Conservation (phyloP, 2,329 filamentous ascomycete genomes). For the Fusarium nodosum region DNA sequence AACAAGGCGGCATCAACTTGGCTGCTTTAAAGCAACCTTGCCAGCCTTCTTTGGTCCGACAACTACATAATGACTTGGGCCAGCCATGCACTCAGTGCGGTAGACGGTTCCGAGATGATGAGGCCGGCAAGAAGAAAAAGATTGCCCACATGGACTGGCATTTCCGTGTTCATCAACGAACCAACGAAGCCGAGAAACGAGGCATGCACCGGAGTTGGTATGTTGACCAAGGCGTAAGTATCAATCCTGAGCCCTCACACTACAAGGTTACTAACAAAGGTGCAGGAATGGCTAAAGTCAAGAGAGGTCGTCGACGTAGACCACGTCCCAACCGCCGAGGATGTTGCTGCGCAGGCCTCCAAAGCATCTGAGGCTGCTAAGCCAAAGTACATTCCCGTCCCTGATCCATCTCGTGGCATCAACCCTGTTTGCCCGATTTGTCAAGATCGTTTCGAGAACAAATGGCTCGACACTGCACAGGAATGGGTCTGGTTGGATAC, state of each 20-base stretch:
- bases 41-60: slow-evolving; percentile 79
- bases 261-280: slow-evolving; percentile 46
- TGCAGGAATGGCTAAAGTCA: slow-evolving; percentile 89
- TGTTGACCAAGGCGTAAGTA: slow-evolving; percentile 83
- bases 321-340: slow-evolving; percentile 55
- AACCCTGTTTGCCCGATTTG: slow-evolving; percentile 92
- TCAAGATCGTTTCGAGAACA: slow-evolving; percentile 92
- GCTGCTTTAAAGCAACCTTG: slow-evolving; percentile 80
- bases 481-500: slow-evolving; percentile 98
- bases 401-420: slow-evolving; percentile 79
- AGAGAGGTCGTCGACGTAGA: slow-evolving; percentile 82
- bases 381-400: slow-evolving; percentile 83
- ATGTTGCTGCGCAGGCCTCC: slow-evolving; percentile 52
- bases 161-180: slow-evolving; percentile 91
- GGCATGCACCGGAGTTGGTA: slow-evolving; percentile 96
- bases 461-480: slow-evolving; percentile 92
- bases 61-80: slow-evolving; percentile 84
- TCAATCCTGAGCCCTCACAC: not conserved
- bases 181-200: slow-evolving; percentile 86
- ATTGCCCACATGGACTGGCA: slow-evolving; percentile 98
- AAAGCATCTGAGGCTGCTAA: slow-evolving; percentile 60
- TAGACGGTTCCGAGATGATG: slow-evolving; percentile 82
- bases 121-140: slow-evolving; percentile 86
- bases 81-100: slow-evolving; percentile 94
- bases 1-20: slow-evolving; percentile 72